Conservation (phyloP, 768 basidiomycete species). For the Podaxis sp. region DNA sequence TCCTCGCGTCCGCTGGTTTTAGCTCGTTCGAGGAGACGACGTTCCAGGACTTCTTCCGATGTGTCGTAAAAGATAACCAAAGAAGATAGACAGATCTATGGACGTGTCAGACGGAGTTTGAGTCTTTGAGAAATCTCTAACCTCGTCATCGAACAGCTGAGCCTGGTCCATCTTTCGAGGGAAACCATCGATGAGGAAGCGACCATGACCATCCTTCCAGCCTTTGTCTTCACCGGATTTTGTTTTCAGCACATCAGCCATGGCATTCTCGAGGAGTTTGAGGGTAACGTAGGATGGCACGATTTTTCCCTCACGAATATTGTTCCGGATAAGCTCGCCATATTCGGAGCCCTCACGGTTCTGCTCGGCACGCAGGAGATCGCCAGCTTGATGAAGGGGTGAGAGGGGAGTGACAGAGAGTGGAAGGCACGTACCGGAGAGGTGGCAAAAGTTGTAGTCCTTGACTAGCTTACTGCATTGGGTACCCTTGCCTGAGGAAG, state of each 20-base stretch:
- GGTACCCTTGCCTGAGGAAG: conserved; percentile 81
- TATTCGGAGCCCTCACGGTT: conserved; percentile 77
- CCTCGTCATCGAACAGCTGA: conserved; percentile 80
- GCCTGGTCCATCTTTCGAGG: conserved; percentile 99
- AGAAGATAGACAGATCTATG: conserved; percentile 74
- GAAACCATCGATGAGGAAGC: conserved; percentile 96
- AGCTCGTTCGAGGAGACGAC: conserved; percentile 81
- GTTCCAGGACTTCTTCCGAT: conserved; percentile 82
- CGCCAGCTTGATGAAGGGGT: conserved; percentile 63
- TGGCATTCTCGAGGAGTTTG: conserved; percentile 92
- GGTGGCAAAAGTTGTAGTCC: conserved; percentile 86
- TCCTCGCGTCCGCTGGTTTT: conserved; percentile 96
- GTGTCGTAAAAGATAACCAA: conserved; percentile 85
- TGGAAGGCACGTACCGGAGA: conserved; percentile 63
- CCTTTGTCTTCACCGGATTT: conserved; percentile 35
- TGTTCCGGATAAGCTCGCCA: conserved; percentile 79
- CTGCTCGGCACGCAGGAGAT: conserved; percentile 94
- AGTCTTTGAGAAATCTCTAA: conserved; percentile 27
- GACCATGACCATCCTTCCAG: conserved; percentile 70
- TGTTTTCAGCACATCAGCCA: conserved; percentile 56
- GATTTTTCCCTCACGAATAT: conserved; percentile 88
- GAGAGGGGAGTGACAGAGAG: conserved; percentile 6
- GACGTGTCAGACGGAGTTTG: conserved; percentile 3
- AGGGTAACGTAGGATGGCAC: conserved; percentile 97
- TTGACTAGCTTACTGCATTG: conserved; percentile 84